A percentile compares a stretch with the other conserved stretches of the same genome.
Conservation (phyloP, 2,329 filamentous ascomycete species). For the Curvularia sp. region DNA sequence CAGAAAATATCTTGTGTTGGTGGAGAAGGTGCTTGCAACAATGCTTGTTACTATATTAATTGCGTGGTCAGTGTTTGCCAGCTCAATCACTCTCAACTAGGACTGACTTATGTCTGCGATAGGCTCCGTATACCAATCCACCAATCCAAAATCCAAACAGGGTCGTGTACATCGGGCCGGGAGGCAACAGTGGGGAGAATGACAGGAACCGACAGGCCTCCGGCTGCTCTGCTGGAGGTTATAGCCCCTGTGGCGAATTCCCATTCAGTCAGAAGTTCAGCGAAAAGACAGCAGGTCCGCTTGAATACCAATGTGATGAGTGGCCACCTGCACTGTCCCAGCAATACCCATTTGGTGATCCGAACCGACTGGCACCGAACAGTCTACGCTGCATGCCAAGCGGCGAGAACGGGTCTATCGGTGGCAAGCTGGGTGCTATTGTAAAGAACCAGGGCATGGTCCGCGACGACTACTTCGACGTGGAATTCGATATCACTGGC, state of each 20-base stretch:
- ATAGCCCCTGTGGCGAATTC: conserved; percentile 12
- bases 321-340: conserved; percentile 21
- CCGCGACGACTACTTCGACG: conserved; percentile 11
- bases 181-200: conserved; percentile 4
- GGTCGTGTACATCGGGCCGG: conserved; percentile 18
- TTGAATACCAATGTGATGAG: conserved; percentile 18
- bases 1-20: conserved; percentile 15
- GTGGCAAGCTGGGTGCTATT: conserved; percentile 4
- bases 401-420: conserved; percentile 11
- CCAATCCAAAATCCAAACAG: conserved; percentile 16
- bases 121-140: background rate
- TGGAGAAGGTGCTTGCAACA: conserved; percentile 25
- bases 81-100: conserved; percentile 1
- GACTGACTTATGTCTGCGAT: conserved; percentile 1
- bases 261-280: conserved; percentile 26
- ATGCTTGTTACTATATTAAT: conserved; percentile 27
- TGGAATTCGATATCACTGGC: conserved; percentile 9
- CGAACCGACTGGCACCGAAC: conserved; percentile 2
- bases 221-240: conserved; percentile 13
- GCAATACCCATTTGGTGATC: conserved; percentile 8
- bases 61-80: conserved; percentile 13
- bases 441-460: background rate
- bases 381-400: conserved; percentile 18
- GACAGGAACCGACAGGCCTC: conserved; percentile 19
- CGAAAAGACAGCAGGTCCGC: background rate